Conservation (phyloP, 441 rosid species). For the Eruca vesicaria region DNA sequence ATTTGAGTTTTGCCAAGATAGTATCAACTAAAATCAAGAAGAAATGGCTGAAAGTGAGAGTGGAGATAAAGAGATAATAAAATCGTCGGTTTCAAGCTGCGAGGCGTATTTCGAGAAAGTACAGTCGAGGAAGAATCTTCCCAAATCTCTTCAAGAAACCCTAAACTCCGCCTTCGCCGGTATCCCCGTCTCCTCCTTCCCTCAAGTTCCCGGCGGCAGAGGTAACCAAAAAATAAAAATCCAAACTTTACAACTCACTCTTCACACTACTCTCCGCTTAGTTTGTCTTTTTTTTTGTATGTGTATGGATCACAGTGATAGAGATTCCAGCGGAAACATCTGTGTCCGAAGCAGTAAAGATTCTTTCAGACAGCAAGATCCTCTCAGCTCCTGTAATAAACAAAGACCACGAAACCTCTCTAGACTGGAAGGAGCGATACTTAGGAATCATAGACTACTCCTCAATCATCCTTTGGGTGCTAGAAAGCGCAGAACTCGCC, state of each 20-base stretch:
- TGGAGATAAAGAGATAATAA: slow-evolving; percentile 9
- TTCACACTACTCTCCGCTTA: neutral
- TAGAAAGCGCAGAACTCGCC: slow-evolving; percentile 74
- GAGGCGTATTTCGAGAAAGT: slow-evolving; percentile 62
- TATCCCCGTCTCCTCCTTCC: slow-evolving; percentile 68
- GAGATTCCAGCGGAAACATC: slow-evolving; percentile 72
- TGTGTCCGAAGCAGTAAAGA: slow-evolving; percentile 68
- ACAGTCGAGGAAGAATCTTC: slow-evolving; percentile 61
- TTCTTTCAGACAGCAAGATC: slow-evolving; percentile 71
- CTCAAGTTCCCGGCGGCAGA: slow-evolving; percentile 57
- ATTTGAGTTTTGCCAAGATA: neutral
- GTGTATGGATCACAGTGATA: slow-evolving; percentile 50
- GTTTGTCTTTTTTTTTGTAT: neutral
- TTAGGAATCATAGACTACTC: slow-evolving; percentile 80
- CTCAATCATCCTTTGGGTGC: slow-evolving; percentile 73
- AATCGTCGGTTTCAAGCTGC: slow-evolving; percentile 42
- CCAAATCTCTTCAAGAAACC: slow-evolving; percentile 54
- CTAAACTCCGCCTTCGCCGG: slow-evolving; percentile 62
- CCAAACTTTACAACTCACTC: neutral
- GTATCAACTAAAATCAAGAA: neutral
- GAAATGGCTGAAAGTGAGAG: slow-evolving; percentile 40
- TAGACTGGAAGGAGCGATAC: slow-evolving; percentile 73
- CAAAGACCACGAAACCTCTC: slow-evolving; percentile 40
- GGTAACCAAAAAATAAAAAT: slow-evolving; percentile 39
- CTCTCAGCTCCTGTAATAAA: slow-evolving; percentile 78